Base-by-base conservation (phyloP, 1,284 basidiomycete genomes). In the Puccinia coronata region DNA sequence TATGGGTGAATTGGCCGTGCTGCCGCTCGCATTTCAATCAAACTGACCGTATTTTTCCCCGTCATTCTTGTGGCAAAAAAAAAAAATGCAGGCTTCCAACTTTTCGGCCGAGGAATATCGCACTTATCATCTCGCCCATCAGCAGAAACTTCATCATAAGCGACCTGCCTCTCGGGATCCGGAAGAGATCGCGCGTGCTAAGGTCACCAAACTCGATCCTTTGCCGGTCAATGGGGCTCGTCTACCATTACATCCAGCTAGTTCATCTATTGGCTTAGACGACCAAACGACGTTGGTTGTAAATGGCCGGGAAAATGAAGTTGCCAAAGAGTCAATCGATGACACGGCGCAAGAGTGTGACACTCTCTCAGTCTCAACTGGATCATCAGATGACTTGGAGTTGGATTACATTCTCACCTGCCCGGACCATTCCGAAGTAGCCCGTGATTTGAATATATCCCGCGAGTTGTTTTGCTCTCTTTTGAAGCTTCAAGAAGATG, bases 41-140 rank as follows among this genome's bases (percentile, higher is more conserved):
- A 51, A 20, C 18, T 51, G 23, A 31, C 39, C 20, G 6, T 18
- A 9, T 28, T 34, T 31, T 43, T 28, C 18, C 14, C 2, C 20
- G n/a, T 31, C 20, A 53, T 31, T 25, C 31, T 6, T 36, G 2
- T 6, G 14, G n/a, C 20, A 6, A 23, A 23, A 31, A 23, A 41
- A 6, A 36, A 23, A 31, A 1, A 36, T 8, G 0, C 31, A 72
- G 70, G 34, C 20, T 5, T 49, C 70, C 20, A 72, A 49, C 12
- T 72, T 53, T 72, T 72, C 70, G 43, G 20, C 70, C 43, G 34
- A 36, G 8, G 25, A 72, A 72, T 72, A 72, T 53, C 70, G 51
- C 20, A n/a, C 70, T 72, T 72, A 73, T 73, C 39, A 73, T n/a
- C 53, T 69, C 14, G 41, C 41, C 67, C 23, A 49, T 28, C 41